A percentile compares a stretch with the other conserved stretches of the same genome.
These are phyloP conservation scores for Omphalea diandra DNA, from an alignment of 441 rosid genomes.

Conservation along the genomic window DNA sequence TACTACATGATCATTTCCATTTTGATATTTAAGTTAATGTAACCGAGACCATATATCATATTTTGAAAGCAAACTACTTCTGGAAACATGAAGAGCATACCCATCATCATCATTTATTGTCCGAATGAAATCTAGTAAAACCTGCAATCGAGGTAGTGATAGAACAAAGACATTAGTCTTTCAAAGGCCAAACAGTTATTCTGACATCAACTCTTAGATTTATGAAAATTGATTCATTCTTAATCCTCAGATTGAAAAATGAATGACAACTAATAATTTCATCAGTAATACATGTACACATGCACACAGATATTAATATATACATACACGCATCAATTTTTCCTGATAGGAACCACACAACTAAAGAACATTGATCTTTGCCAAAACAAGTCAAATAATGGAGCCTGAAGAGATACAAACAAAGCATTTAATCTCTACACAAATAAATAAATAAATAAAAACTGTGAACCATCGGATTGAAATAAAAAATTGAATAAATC, in stretches of 20 bases:
- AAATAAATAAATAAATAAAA: neutral
- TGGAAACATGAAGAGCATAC: conserved; percentile 44
- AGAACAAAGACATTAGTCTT: conserved; percentile 17
- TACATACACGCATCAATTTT: neutral
- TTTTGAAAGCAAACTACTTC: conserved; percentile 5
- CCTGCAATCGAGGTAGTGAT: conserved; percentile 47
- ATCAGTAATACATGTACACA: neutral
- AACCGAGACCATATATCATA: conserved; percentile 1
- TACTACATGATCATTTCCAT: conserved; percentile 4
- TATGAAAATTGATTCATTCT: neutral
- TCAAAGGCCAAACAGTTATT: conserved; percentile 15
- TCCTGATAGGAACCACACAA: neutral
- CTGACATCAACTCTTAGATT: conserved; percentile 3
- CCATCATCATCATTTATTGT: conserved; percentile 97
- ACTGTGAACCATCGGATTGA: neutral
- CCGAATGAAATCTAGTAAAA: conserved; percentile 87
- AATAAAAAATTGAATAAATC: neutral
- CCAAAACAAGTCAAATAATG: neutral
- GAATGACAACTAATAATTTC: neutral
- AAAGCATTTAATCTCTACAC: too few relatives aligned
- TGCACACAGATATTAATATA: too few relatives aligned
- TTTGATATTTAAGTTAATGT: conserved; percentile 7
- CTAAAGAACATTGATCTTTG: neutral
- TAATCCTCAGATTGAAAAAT: conserved; percentile 2
- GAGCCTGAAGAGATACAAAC: neutral